Percentiles rank a stretch among this genome's conserved stretches.
phyloP scores from a whole-genome alignment of 2,329 filamentous ascomycete genomes.

The Apiospora marii region DNA sequence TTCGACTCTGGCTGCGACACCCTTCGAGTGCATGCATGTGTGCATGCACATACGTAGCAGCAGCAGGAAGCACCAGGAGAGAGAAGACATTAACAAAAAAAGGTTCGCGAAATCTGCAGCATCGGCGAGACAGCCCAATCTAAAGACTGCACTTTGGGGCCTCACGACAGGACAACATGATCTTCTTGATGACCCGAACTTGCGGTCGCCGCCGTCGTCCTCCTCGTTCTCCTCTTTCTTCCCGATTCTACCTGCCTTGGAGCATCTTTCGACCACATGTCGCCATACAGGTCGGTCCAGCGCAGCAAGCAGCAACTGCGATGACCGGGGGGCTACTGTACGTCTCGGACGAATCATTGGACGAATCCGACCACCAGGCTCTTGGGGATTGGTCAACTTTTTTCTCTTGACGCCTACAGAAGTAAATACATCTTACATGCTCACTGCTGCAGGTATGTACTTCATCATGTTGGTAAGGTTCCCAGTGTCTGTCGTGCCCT shows the following conservation, averaged over 20 bases:
- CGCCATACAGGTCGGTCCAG: constrained; percentile 18
- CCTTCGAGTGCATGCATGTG: not conserved
- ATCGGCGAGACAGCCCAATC: not conserved
- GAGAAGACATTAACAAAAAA: not conserved
- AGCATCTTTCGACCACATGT: not conserved
- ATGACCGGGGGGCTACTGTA: not conserved
- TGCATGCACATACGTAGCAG: not conserved
- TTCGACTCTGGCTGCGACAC: not conserved
- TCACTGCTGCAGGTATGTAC: not conserved
- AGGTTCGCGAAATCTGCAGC: not conserved
- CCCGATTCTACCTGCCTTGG: not conserved
- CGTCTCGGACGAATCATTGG: not conserved
- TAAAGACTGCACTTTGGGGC: not conserved
- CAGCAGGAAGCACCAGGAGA: not conserved
- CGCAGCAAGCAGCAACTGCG: not conserved
- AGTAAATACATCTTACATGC: not conserved
- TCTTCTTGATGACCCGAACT: not conserved
- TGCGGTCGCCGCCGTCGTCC: not conserved
- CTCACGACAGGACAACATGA: not conserved
- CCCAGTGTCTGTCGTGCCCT: not conserved
- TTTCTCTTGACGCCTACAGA: no score
- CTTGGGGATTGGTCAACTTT: not conserved
- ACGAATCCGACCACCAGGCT: constrained; percentile 13
- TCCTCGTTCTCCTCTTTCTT: not conserved
- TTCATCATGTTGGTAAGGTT: not conserved